phyloP scores from a whole-genome alignment of 495 filamentous ascomycete genomes.

The Halenospora varia region DNA sequence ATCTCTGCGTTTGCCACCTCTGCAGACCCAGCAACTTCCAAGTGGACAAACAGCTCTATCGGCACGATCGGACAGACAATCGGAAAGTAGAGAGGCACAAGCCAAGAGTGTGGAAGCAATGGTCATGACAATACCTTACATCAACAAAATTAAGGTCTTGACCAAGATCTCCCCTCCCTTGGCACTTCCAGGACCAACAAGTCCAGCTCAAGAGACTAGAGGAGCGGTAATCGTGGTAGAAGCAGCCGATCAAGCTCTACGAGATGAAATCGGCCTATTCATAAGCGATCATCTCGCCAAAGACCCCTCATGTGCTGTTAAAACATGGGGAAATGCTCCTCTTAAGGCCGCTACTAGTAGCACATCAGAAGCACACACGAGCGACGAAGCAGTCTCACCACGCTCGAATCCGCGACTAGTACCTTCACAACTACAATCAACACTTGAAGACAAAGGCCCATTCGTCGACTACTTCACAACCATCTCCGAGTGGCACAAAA shows the following conservation, averaged over 20 bases:
- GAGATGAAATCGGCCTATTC: conserved; percentile 53
- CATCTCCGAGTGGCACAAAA: conserved; percentile 69
- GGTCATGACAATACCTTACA: conserved; percentile 66
- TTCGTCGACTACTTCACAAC: conserved; percentile 62
- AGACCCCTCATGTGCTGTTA: conserved; percentile 54
- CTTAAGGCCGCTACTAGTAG: not conserved
- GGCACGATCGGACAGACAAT: conserved; percentile 1
- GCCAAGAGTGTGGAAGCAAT: conserved; percentile 58
- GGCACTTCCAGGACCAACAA: conserved; percentile 36
- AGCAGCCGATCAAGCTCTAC: conserved; percentile 53
- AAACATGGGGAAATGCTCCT: conserved; percentile 37
- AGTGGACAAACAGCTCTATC: conserved; percentile 18
- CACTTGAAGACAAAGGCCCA: conserved; percentile 29
- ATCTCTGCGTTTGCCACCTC: conserved; percentile 25
- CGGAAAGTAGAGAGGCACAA: conserved; percentile 21
- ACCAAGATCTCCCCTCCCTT: conserved; percentile 66
- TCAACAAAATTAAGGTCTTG: conserved; percentile 67
- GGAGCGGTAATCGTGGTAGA: conserved; percentile 84
- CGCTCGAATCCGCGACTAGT: not conserved
- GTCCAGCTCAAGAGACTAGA: conserved; percentile 44
- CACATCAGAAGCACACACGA: conserved; percentile 7
- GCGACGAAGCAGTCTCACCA: not conserved
- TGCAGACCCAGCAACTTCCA: conserved; percentile 22
- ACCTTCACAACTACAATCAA: not conserved
- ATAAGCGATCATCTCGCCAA: conserved; percentile 56